These are phyloP conservation scores for Cordyceps javanica DNA, from an alignment of 2,329 filamentous ascomycete genomes.

Conservation along the genomic window DNA sequence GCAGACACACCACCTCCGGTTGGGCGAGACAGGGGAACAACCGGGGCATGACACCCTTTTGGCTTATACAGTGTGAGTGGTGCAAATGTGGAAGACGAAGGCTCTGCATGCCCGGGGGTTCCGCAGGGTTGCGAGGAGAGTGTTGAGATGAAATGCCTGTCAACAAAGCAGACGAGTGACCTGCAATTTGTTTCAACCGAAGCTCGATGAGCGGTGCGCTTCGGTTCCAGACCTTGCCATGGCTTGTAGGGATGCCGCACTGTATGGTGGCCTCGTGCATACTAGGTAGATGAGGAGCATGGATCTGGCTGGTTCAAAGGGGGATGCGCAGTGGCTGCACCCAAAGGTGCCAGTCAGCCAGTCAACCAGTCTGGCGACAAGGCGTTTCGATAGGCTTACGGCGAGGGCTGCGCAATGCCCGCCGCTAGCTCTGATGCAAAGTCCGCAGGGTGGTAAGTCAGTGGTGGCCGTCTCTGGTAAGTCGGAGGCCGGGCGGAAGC, in stretches of 20 bases:
- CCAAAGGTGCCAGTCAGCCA: not conserved
- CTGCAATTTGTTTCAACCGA: not conserved
- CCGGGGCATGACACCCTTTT: not conserved
- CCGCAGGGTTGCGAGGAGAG: not conserved
- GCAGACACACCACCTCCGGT: not conserved
- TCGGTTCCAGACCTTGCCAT: not conserved
- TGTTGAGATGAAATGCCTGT: not conserved
- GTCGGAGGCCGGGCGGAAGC: not conserved
- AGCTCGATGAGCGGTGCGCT: not conserved
- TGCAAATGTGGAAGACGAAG: not conserved
- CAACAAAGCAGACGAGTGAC: not conserved
- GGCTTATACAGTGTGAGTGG: not conserved
- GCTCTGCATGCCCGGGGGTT: not conserved
- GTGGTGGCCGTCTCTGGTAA: not conserved
- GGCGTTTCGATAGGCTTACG: conserved; percentile 29
- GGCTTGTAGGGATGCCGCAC: not conserved
- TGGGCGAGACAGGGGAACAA: not conserved
- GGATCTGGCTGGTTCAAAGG: not conserved
- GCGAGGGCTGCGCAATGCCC: conserved; percentile 18
- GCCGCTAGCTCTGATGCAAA: conserved; percentile 11
- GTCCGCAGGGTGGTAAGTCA: conserved; percentile 5
- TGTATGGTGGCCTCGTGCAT: not conserved
- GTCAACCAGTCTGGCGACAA: conserved; percentile 19
- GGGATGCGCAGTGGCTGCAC: not conserved
- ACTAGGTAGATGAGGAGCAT: not conserved